Evolutionary conservation across 257 asterid genomes (phyloP).

Genomic region (Plantago ovata): DNA sequence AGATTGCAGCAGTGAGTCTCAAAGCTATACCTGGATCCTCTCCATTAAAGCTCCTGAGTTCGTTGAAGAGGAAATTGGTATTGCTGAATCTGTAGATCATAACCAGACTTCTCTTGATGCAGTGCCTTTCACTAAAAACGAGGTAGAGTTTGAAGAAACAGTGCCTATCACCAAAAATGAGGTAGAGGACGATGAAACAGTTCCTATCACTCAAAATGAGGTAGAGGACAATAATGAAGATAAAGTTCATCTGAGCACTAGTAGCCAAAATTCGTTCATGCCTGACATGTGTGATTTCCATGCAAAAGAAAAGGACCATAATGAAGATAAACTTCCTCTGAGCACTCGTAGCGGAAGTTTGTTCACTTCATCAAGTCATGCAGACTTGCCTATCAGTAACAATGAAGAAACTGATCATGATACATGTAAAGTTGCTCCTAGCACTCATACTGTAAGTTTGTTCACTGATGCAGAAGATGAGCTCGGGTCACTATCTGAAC

Average conservation of each 20-base stretch:
- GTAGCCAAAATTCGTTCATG: constrained; percentile 10
- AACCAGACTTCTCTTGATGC: constrained; percentile 22
- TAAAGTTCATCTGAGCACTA: constrained; percentile 25
- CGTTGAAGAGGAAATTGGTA: constrained; percentile 34
- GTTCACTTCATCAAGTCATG: too few species aligned
- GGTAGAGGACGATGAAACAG: constrained; percentile 25
- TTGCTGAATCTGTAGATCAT: constrained; percentile 32
- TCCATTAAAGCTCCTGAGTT: constrained; percentile 61
- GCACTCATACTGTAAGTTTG: too few species aligned
- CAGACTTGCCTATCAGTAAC: too few species aligned
- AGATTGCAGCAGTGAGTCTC: constrained; percentile 27
- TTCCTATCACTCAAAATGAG: constrained; percentile 22
- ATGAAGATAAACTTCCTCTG: too few species aligned
- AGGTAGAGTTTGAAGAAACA: constrained; percentile 12
- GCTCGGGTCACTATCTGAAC: constrained; percentile 16
- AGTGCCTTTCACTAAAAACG: constrained; percentile 22
- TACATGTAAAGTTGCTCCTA: too few species aligned
- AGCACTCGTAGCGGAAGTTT: too few species aligned
- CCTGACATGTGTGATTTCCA: constrained; percentile 20
- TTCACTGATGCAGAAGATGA: background rate
- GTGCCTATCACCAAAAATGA: too few species aligned
- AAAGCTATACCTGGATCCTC: constrained; percentile 35
- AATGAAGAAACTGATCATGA: too few species aligned
- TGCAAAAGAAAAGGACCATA: background rate
- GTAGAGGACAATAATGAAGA: constrained; percentile 19